phyloP scores from a whole-genome alignment of 2,329 filamentous ascomycete genomes.

The Gremmenia infestans region DNA sequence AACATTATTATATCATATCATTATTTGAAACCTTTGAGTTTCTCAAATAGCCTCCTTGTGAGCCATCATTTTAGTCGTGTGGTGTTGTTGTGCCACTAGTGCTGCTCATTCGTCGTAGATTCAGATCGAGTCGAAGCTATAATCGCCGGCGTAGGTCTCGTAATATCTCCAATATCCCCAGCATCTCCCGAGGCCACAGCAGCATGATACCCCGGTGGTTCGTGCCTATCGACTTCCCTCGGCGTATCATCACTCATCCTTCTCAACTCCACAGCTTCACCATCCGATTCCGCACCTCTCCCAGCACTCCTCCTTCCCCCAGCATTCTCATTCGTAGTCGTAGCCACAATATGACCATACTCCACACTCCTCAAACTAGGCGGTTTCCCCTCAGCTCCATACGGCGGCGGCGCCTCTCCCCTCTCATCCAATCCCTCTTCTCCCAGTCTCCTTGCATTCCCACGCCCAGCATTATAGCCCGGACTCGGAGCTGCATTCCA shows the following conservation, averaged over 20 bases:
- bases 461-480: conserved; percentile 3
- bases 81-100: neutral
- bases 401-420: conserved; percentile 62
- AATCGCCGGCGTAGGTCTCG: conserved; percentile 15
- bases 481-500: conserved; percentile 6
- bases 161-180: conserved; percentile 3
- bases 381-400: conserved; percentile 34
- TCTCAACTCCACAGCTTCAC: conserved; percentile 13
- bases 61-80: neutral
- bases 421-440: conserved; percentile 58
- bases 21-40: neutral
- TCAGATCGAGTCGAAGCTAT: conserved; percentile 8
- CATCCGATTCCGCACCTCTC: neutral
- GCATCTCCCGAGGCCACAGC: conserved; percentile 4
- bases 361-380: conserved; percentile 23
- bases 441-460: neutral
- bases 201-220: conserved; percentile 24
- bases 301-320: neutral
- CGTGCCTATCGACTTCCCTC: neutral
- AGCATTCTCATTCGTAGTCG: conserved; percentile 1
- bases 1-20: neutral
- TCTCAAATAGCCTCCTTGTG: neutral
- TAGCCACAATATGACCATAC: neutral
- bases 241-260: conserved; percentile 1
- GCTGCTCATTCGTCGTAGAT: conserved; percentile 11